These are phyloP conservation scores for Gnomoniopsis sp. DNA, from an alignment of 2,329 filamentous ascomycete species.

Conservation along the genomic window DNA sequence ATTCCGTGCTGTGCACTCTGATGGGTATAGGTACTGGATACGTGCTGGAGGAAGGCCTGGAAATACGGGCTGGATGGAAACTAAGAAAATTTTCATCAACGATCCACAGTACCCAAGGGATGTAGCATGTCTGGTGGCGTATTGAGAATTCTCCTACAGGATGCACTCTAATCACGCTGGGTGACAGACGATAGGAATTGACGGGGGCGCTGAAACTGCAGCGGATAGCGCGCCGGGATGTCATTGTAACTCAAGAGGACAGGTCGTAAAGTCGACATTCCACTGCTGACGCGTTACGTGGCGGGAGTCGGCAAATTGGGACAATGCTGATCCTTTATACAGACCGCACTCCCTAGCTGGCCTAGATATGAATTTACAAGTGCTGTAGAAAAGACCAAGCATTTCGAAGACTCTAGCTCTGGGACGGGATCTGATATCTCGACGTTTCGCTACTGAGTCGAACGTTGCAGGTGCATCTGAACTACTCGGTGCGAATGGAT, in stretches of 20 bases:
- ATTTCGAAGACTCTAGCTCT: neutral
- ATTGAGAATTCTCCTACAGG: no score
- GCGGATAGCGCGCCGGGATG: neutral
- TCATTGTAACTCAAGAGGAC: neutral
- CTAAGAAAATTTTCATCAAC: no score
- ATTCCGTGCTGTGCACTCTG: no score
- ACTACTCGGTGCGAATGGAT: neutral
- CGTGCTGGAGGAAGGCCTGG: no score
- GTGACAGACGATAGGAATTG: no score
- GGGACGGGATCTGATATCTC: neutral
- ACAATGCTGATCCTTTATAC: neutral
- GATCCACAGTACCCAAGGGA: no score
- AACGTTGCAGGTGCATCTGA: slow-evolving; percentile 4
- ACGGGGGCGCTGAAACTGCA: neutral
- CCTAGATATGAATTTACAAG: no score
- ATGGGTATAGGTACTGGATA: no score
- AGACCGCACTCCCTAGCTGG: no score
- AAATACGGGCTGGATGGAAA: no score
- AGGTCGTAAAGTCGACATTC: neutral
- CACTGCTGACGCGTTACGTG: slow-evolving; percentile 9
- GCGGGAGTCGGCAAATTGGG: neutral
- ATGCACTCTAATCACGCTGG: no score
- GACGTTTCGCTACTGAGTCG: neutral
- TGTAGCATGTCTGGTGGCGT: no score
- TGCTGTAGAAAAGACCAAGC: neutral